phyloP scores from a whole-genome alignment of 495 filamentous ascomycete genomes.

The Tuber melanosporum region DNA sequence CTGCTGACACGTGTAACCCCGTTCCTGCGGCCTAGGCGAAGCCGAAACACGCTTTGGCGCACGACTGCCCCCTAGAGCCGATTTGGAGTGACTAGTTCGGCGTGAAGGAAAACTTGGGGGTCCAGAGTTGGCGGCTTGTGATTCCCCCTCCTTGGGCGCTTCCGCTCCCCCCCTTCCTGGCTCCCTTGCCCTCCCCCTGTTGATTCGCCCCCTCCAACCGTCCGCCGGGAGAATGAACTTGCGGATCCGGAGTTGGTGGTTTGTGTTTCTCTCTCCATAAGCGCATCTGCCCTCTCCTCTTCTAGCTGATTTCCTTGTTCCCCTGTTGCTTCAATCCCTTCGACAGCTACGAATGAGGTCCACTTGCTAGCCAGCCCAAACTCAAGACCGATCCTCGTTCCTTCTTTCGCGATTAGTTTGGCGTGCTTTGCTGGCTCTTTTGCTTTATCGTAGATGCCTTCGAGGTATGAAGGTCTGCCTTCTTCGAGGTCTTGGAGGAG shows the following conservation, averaged over 20 bases:
- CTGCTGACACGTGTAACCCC: background rate
- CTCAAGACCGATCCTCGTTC: conserved; percentile 54
- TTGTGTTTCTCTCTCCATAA: background rate
- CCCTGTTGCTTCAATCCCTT: conserved; percentile 40
- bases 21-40: background rate
- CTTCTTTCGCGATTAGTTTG: conserved; percentile 57
- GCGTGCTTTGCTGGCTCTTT: conserved; percentile 49
- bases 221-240: conserved; percentile 27
- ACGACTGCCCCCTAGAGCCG: background rate
- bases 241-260: background rate
- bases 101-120: background rate
- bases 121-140: background rate
- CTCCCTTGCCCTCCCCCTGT: background rate
- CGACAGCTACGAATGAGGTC: conserved; percentile 64
- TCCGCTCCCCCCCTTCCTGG: no score
- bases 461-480: conserved; percentile 57
- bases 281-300: background rate
- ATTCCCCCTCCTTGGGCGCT: background rate
- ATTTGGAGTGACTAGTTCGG: background rate
- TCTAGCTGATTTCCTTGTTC: background rate
- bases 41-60: background rate
- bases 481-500: conserved; percentile 63
- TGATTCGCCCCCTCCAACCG: conserved; percentile 48
- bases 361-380: conserved; percentile 63
- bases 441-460: conserved; percentile 32